Base-by-base conservation (phyloP, 768 basidiomycete genomes). In the Strobilomyces confusus region DNA sequence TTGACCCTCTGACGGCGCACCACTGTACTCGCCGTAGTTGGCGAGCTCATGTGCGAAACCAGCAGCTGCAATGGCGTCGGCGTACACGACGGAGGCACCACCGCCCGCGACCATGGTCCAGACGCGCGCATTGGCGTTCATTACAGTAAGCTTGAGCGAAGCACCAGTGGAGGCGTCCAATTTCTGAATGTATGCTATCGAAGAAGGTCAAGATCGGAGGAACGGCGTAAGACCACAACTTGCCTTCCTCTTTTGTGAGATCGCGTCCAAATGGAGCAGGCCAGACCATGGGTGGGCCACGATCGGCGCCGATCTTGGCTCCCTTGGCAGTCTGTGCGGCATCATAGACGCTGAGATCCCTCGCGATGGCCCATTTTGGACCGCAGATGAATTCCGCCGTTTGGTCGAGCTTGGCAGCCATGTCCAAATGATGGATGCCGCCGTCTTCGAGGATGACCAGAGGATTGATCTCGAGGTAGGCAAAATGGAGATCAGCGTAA, bases 101-200 rank as follows among this genome's bases (percentile, higher is more conserved):
- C 97, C 97, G 76, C 95, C 97, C 50, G 97, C 95, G 51, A 99
- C 97, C 95, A 98, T 98, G 62, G 97, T 98, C 97, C 97, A 99
- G 59, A 99, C 84, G 57, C 95, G 89, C 55, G 95, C 97, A 68
- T 91, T 87, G 49, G 89, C 73, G 72, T 98, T 98, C 63, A 99
- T 78, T 48, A 99, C 95, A 38, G 97, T 99, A 42, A 99, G 82
- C 72, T 99, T 99, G 69, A 99, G 86, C 9, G 94, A 97, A 63
- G 97, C 94, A 76, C 97, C 95, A 40, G 97, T 99, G 20, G 92
- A 94, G 20, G 80, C 92, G 59, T 98, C 97, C 59, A 99, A 83
- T 72, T 97, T 97, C 76, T 97, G 93, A 71, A 99, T 98, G 77
- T 97, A 99, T 5, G 95, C 95, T 69, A 49, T 51, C 1, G 17